Conservation (phyloP, 139 green algal genomes). For the Chlamydomonas eustigma region DNA sequence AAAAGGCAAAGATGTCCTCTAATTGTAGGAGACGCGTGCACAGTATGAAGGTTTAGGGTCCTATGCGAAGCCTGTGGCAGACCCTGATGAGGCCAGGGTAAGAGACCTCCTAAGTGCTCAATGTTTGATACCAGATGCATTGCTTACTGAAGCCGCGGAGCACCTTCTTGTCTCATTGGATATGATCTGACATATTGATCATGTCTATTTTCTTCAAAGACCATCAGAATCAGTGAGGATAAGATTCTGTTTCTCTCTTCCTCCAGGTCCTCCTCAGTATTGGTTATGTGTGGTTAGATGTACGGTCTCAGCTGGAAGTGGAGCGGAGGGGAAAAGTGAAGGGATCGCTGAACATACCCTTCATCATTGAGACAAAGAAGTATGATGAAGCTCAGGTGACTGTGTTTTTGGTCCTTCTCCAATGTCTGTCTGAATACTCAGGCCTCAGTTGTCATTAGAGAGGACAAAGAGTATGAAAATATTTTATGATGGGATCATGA, state of each 20-base stretch:
- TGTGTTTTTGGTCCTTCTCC: too few species aligned
- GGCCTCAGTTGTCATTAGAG: too few species aligned
- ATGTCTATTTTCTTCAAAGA: not conserved
- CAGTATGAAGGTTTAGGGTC: not conserved
- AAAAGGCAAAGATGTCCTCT: too few species aligned
- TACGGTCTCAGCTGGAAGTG: not conserved
- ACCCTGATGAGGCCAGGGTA: not conserved
- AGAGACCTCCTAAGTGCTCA: not conserved
- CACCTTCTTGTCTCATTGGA: not conserved
- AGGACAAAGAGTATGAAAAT: too few species aligned
- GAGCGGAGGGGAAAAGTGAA: not conserved
- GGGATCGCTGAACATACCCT: constrained; percentile 1
- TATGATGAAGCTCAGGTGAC: constrained; percentile 3
- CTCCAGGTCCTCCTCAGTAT: constrained; percentile 1
- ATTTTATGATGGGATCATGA: not conserved
- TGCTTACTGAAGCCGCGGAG: not conserved
- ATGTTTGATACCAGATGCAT: not conserved
- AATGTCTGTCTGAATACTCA: too few species aligned
- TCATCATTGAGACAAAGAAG: not conserved
- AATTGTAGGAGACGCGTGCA: not conserved
- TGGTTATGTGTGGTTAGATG: constrained; percentile 8
- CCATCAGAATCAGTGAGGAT: not conserved
- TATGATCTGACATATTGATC: not conserved
- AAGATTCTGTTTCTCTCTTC: not conserved
- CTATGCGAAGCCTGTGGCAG: constrained; percentile 1